phyloP scores from a whole-genome alignment of 83 land plant species.

The Picea abies region DNA sequence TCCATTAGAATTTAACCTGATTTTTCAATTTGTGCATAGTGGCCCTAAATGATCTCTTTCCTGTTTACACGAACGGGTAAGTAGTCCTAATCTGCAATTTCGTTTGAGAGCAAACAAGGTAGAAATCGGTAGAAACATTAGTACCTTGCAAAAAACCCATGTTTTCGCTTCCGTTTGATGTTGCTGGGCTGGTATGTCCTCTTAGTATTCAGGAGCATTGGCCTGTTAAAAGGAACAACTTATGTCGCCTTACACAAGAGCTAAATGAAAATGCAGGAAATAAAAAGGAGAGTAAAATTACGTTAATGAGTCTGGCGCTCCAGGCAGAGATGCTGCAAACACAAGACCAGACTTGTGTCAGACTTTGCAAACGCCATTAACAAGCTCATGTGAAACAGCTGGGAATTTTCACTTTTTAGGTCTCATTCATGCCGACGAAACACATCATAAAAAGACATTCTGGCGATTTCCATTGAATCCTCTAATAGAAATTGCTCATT shows the following conservation, averaged over 20 bases:
- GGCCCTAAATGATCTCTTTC: no score
- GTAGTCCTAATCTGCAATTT: no score
- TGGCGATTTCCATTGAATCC: no score
- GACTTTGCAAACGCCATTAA: no score
- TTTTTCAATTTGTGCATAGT: no score
- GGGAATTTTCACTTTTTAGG: no score
- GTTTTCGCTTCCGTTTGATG: constrained; percentile 62
- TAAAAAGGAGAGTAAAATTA: neutral
- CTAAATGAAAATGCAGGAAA: neutral
- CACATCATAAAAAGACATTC: no score
- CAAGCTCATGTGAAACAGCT: no score
- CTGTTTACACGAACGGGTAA: no score
- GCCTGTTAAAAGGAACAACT: constrained; percentile 23
- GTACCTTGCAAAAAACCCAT: constrained; percentile 74
- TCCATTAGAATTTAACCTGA: no score
- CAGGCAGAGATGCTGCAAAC: constrained; percentile 8
- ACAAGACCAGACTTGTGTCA: neutral
- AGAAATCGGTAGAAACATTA: neutral
- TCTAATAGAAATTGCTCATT: neutral
- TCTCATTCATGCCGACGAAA: no score
- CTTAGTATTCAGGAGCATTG: constrained; percentile 55
- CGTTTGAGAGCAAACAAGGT: no score
- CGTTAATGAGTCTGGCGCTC: constrained; percentile 6
- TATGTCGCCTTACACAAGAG: neutral
- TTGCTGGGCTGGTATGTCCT: constrained; percentile 74